Percentiles rank a stretch among this genome's conserved stretches.
phyloP scores from a whole-genome alignment of 345 rosid species.

The Salix caprea region DNA sequence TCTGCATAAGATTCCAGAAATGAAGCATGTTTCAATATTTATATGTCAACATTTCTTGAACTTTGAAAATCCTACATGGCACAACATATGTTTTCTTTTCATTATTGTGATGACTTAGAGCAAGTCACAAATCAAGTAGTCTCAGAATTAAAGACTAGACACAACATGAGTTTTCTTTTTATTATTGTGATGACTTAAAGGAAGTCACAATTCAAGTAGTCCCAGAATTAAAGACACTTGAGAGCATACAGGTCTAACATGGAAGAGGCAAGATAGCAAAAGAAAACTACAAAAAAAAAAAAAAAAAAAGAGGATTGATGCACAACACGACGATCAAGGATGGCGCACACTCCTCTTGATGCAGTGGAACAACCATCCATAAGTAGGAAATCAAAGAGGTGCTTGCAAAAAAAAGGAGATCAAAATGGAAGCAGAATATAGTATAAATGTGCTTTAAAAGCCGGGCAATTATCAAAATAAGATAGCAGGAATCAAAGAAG shows the following conservation, averaged over 20 bases:
- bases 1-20: constrained; percentile 38
- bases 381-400: neutral
- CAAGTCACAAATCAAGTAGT: neutral
- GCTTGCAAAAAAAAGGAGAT: too few relatives aligned
- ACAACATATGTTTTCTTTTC: too few relatives aligned
- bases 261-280: neutral
- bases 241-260: neutral
- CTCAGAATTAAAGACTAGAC: neutral
- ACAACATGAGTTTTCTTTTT: too few relatives aligned
- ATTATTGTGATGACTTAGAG: too few relatives aligned
- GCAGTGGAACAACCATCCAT: neutral
- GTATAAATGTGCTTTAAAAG: neutral
- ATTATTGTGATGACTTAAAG: too few relatives aligned
- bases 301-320: neutral
- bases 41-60: neutral
- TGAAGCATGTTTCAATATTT: neutral
- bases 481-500: neutral
- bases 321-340: neutral
- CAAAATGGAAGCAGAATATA: neutral
- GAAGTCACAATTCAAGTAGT: neutral
- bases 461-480: neutral
- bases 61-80: neutral
- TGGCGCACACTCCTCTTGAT: neutral
- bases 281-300: neutral
- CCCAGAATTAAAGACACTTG: neutral